Percentiles rank a stretch among this genome's conserved stretches.
These are phyloP conservation scores for Pleurotus ostreatus DNA, from an alignment of 768 basidiomycete species.

Conservation along the genomic window DNA sequence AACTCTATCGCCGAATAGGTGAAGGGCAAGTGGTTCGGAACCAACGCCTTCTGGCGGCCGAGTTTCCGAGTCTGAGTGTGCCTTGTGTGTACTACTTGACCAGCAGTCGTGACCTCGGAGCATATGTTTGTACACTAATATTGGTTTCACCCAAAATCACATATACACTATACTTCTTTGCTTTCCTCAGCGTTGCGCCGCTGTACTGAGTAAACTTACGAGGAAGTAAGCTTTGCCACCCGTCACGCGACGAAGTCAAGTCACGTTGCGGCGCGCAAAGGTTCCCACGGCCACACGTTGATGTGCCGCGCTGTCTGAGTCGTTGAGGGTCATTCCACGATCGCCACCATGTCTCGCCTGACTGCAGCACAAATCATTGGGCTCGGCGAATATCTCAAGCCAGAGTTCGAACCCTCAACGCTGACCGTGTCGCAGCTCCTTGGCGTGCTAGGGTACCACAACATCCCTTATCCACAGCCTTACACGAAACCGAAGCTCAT, in stretches of 20 bases:
- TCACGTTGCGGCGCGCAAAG: too few species aligned
- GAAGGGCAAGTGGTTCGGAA: slow-evolving; percentile 44
- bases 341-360: slow-evolving; percentile 60
- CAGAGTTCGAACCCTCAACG: slow-evolving; percentile 67
- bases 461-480: slow-evolving; percentile 67
- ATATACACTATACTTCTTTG: too few species aligned
- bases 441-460: slow-evolving; percentile 74
- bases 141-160: neutral
- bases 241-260: too few species aligned
- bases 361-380: slow-evolving; percentile 76
- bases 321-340: neutral
- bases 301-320: too few species aligned
- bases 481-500: slow-evolving; percentile 78
- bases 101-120: neutral
- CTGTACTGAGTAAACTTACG: too few species aligned
- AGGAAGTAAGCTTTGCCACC: too few species aligned
- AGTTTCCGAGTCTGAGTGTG: slow-evolving; percentile 14
- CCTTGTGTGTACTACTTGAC: neutral
- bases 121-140: neutral
- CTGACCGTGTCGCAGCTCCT: slow-evolving; percentile 82
- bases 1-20: slow-evolving; percentile 33
- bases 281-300: too few species aligned
- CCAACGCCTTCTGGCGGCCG: slow-evolving; percentile 26
- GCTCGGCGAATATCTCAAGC: slow-evolving; percentile 74
- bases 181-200: too few species aligned